Percentiles rank a stretch among this genome's conserved stretches.
Evolutionary conservation across 1,284 basidiomycete species (phyloP).

Genomic region (Sphagnurus paluster): DNA sequence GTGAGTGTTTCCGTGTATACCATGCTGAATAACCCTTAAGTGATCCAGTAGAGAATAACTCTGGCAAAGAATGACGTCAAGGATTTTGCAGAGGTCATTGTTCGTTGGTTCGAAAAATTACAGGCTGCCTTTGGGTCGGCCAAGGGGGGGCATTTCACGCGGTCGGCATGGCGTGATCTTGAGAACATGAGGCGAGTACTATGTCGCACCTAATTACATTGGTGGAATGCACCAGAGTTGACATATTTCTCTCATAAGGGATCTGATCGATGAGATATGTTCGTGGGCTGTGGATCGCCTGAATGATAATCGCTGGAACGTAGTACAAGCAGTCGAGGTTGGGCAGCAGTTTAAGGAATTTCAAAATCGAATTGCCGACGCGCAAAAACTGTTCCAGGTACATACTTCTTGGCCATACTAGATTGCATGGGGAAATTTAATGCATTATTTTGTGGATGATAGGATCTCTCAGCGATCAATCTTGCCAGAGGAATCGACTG

Average conservation of each 20-base stretch:
- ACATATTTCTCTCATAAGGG: too few species aligned
- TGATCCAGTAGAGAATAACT: too few species aligned
- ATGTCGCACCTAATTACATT: neutral
- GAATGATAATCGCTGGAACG: too few species aligned
- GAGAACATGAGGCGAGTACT: neutral
- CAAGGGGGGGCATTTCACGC: neutral
- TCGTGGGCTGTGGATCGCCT: too few species aligned
- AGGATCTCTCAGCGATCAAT: conserved; percentile 1
- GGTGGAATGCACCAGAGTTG: too few species aligned
- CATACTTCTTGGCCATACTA: too few species aligned
- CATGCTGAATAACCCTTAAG: neutral
- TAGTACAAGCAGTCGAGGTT: too few species aligned
- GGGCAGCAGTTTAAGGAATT: neutral
- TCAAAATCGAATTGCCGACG: neutral
- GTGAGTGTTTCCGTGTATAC: neutral
- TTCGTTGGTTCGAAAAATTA: neutral
- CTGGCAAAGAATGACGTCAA: neutral
- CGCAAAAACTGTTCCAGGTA: neutral
- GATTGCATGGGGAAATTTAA: too few species aligned
- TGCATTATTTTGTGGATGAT: too few species aligned
- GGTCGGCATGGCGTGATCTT: conserved; percentile 1
- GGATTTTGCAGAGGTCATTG: neutral
- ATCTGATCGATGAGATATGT: too few species aligned
- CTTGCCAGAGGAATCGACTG: neutral
- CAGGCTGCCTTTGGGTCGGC: neutral